These are phyloP conservation scores for Aspergillus baeticus DNA, from an alignment of 495 filamentous ascomycete genomes.

Conservation along the genomic window DNA sequence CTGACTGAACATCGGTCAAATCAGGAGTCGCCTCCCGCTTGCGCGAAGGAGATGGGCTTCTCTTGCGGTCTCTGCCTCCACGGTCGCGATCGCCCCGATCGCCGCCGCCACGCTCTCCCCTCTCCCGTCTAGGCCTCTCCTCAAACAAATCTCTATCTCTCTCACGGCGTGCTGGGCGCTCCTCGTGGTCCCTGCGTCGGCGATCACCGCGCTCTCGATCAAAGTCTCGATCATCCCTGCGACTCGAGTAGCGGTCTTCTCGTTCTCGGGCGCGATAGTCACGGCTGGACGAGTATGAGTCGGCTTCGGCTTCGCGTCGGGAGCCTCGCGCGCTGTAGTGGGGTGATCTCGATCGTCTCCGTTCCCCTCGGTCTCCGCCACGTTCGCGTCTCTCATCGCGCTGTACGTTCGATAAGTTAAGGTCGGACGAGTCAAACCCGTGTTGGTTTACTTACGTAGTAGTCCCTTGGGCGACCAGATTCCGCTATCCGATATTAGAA, in stretches of 20 bases:
- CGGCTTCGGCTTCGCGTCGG: slow-evolving; percentile 69
- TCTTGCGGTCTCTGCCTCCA: slow-evolving; percentile 62
- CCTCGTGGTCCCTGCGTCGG: slow-evolving; percentile 61
- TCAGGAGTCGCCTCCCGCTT: slow-evolving; percentile 95
- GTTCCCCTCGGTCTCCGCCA: slow-evolving; percentile 49
- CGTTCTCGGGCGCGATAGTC: slow-evolving; percentile 89
- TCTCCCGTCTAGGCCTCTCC: slow-evolving; percentile 58
- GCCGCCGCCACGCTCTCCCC: slow-evolving; percentile 26
- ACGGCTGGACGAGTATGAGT: slow-evolving; percentile 86
- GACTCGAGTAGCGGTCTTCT: slow-evolving; percentile 78
- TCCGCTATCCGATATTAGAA: slow-evolving; percentile 44
- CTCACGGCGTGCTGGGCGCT: slow-evolving; percentile 59
- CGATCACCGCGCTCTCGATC: slow-evolving; percentile 67
- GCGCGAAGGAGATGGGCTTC: slow-evolving; percentile 78
- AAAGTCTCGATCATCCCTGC: slow-evolving; percentile 64
- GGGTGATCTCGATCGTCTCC: slow-evolving; percentile 75
- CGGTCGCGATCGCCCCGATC: slow-evolving; percentile 19
- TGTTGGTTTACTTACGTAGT: slow-evolving; percentile 55
- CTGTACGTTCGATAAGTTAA: slow-evolving; percentile 26
- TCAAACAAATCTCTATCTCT: slow-evolving; percentile 60
- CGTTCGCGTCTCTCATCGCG: slow-evolving; percentile 53
- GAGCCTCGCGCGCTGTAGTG: slow-evolving; percentile 60
- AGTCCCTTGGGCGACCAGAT: slow-evolving; percentile 70
- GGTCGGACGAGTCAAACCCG: background rate
- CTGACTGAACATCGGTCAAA: slow-evolving; percentile 75